These are phyloP conservation scores for Shiraia sp. DNA, from an alignment of 2,329 filamentous ascomycete species.

Conservation along the genomic window DNA sequence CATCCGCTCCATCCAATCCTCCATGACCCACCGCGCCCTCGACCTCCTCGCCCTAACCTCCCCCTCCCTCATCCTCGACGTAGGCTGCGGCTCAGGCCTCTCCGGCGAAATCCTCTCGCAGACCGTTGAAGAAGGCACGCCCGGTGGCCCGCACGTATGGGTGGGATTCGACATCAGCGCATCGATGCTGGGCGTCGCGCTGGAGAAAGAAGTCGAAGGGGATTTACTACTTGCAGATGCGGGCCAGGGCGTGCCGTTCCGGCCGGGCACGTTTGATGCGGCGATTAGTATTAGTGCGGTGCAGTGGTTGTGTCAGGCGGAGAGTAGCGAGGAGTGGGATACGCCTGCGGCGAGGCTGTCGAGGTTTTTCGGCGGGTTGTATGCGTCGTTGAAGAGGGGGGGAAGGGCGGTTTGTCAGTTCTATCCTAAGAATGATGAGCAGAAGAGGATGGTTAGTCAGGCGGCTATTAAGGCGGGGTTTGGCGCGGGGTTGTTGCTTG, in stretches of 20 bases:
- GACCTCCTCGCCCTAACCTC: constrained; percentile 80
- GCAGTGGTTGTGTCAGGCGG: constrained; percentile 98
- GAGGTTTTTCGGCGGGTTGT: constrained; percentile 91
- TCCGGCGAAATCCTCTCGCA: constrained; percentile 90
- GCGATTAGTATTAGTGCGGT: constrained; percentile 93
- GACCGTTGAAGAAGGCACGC: constrained; percentile 62
- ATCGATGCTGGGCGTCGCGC: constrained; percentile 94
- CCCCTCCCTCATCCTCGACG: constrained; percentile 88
- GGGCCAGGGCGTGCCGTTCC: constrained; percentile 92
- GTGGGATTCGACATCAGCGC: constrained; percentile 95
- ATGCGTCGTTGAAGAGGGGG: constrained; percentile 79
- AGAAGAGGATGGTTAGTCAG: constrained; percentile 87
- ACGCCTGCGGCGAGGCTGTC: constrained; percentile 72
- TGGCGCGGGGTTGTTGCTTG: constrained; percentile 90
- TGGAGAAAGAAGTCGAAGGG: constrained; percentile 89
- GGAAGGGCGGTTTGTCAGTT: constrained; percentile 95
- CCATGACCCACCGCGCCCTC: constrained; percentile 92
- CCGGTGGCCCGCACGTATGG: constrained; percentile 87
- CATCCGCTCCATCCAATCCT: constrained; percentile 92
- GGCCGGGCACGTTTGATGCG: constrained; percentile 89
- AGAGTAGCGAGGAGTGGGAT: constrained; percentile 75
- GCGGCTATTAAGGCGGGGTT: constrained; percentile 94
- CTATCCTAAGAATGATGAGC: constrained; percentile 93
- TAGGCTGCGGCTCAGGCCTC: constrained; percentile 94
- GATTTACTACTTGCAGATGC: constrained; percentile 95